Base-by-base conservation (phyloP, 1,284 basidiomycete genomes). In the Trichosporon asahii region DNA sequence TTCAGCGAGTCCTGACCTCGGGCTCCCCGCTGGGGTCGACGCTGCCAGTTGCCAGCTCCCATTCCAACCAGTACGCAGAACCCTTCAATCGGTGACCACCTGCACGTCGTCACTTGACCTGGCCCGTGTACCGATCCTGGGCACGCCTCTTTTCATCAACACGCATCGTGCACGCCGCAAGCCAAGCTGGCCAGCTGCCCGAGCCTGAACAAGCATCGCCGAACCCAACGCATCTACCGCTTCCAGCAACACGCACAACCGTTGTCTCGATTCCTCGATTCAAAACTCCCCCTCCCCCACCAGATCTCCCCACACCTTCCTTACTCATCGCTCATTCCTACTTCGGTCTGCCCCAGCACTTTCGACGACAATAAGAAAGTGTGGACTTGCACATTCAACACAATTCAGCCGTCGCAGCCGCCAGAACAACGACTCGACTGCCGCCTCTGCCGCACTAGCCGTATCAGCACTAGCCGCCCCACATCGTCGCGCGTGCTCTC, bases 51-150 rank as follows among this genome's bases (percentile, higher is more conserved):
- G n/a, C n/a, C n/a, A n/a, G n/a, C n/a, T n/a, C n/a, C 49, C 49
- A 53, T 53, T 23, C 23, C 49, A 25, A 25, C 49, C 49, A 23
- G 21, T 21, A 3, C 21, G 49, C 49, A 21, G 23, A 25, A 53
- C 49, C 49, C 49, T 53, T 53, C 49, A 53, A 53, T 53, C 49
- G 49, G 49, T 53, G 49, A 53, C 49, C 49, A 53, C 49, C 15
- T 23, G 21, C 49, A 53, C 21, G 49, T 23, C 49, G 49, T 53
- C 49, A 53, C 49, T 53, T 53, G 49, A 53, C 49, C 49, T 53
- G 49, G 49, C 49, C 49, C 49, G 49, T 53, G 44, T 46, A 46
- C 44, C 44, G 44, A 21, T 46, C 44, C 18, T 46, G 21, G 31
- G 35, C 23, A 53, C 49, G 49, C 49, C 49, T 53, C 49, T 25